A percentile compares a stretch with the other conserved stretches of the same genome.
Conservation (phyloP, 768 basidiomycete species). For the Antrodiella citrinella region DNA sequence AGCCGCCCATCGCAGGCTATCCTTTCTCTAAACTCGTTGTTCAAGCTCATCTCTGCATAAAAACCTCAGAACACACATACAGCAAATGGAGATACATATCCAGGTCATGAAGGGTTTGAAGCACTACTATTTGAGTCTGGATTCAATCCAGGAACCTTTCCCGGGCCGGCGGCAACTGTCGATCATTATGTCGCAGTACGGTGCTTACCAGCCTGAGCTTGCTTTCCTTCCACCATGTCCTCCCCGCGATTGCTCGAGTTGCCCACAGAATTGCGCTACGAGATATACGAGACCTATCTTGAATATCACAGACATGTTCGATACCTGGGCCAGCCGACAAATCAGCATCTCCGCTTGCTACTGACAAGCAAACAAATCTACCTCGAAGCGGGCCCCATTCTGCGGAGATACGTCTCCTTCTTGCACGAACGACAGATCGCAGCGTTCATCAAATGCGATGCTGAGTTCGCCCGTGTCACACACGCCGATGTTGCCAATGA, state of each 20-base stretch:
- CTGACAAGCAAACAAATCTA: constrained; percentile 24
- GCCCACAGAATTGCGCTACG: constrained; percentile 28
- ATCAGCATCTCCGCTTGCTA: constrained; percentile 26
- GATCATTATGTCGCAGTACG: no score
- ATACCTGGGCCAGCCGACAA: constrained; percentile 24
- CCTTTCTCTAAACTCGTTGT: background rate
- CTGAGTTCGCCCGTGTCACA: constrained; percentile 17
- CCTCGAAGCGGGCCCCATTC: constrained; percentile 22
- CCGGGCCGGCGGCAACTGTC: no score
- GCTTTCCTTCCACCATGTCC: no score
- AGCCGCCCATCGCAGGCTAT: background rate
- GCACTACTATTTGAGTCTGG: no score
- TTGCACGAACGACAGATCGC: constrained; percentile 29
- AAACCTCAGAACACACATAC: no score
- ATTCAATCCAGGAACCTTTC: no score
- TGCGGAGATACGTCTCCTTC: constrained; percentile 30
- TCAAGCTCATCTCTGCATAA: no score
- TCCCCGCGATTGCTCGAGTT: constrained; percentile 17
- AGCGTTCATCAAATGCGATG: constrained; percentile 16
- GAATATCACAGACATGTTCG: constrained; percentile 16
- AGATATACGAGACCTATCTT: constrained; percentile 26
- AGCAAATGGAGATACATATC: no score
- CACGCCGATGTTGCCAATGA: constrained; percentile 35
- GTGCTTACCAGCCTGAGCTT: no score
- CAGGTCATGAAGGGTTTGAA: no score